phyloP scores from a whole-genome alignment of 257 asterid genomes.

The Ilex asprella region DNA sequence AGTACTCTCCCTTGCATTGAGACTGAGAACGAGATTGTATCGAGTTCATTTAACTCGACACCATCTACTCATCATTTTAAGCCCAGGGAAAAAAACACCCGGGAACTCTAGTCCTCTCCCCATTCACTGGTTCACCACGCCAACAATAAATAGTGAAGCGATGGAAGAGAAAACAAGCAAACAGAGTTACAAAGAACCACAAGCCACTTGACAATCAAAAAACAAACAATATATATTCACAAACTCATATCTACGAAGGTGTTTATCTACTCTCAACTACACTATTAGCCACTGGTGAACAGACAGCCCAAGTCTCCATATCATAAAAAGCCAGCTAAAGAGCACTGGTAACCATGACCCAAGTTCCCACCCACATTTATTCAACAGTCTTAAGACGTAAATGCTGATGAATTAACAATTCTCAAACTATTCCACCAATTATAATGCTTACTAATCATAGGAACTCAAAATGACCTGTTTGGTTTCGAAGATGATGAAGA shows the following conservation, averaged over 20 bases:
- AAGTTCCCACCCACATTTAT: conserved; percentile 12
- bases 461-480: conserved; percentile 46
- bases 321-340: conserved; percentile 4
- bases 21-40: too few species aligned
- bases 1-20: too few species aligned
- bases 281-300: too few species aligned
- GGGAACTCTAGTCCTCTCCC: too few species aligned
- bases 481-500: conserved; percentile 68
- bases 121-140: too few species aligned
- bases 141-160: too few species aligned
- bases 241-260: conserved; percentile 15
- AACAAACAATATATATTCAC: conserved; percentile 20
- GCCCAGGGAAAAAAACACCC: too few species aligned
- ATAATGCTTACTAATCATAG: conserved; percentile 12
- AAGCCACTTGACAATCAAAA: background rate
- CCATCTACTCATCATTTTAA: too few species aligned
- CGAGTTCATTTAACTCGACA: too few species aligned
- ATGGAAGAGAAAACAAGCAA: background rate
- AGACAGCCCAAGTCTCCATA: conserved; percentile 8
- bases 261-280: too few species aligned
- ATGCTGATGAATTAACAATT: conserved; percentile 9
- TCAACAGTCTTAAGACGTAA: conserved; percentile 12
- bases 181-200: background rate
- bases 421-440: conserved; percentile 24
- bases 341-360: conserved; percentile 4